phyloP scores from a whole-genome alignment of 768 basidiomycete genomes.

The Tulasnella calospora region DNA sequence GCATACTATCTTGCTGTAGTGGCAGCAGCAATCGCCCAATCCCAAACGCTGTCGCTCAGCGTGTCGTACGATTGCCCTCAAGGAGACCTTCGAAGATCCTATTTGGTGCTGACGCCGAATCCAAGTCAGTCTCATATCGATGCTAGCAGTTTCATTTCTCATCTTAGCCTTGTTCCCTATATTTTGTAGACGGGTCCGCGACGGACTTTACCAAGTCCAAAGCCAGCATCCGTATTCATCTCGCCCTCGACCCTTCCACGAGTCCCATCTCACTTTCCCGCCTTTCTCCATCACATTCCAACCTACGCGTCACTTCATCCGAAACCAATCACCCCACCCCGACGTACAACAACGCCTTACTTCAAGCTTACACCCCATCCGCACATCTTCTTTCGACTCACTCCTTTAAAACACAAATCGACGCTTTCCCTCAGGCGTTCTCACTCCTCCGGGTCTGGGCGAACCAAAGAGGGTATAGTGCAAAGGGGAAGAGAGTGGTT shows the following conservation, averaged over 20 bases:
- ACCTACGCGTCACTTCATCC: constrained; percentile 47
- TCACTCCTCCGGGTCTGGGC: constrained; percentile 86
- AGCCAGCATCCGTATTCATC: constrained; percentile 68
- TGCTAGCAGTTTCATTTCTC: not conserved
- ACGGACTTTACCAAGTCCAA: constrained; percentile 64
- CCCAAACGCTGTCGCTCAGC: constrained; percentile 50
- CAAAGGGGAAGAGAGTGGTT: constrained; percentile 8
- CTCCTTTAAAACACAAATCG: constrained; percentile 45
- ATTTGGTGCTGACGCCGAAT: constrained; percentile 55
- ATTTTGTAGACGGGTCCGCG: constrained; percentile 42
- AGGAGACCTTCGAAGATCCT: constrained; percentile 61
- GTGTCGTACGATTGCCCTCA: constrained; percentile 53
- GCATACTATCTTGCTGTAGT: constrained; percentile 83
- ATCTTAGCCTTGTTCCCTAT: not conserved
- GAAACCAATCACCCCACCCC: constrained; percentile 54
- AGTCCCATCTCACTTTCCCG: constrained; percentile 60
- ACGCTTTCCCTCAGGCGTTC: constrained; percentile 68
- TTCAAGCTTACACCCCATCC: constrained; percentile 48
- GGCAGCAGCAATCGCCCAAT: constrained; percentile 52
- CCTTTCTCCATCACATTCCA: constrained; percentile 70
- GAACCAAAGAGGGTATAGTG: constrained; percentile 69
- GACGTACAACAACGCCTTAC: constrained; percentile 69
- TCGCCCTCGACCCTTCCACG: constrained; percentile 51
- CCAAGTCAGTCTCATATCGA: constrained; percentile 42
- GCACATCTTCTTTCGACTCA: constrained; percentile 54